Evolutionary conservation across 495 filamentous ascomycete species (phyloP), one percentile per base, ranked within the genome.

Genomic region (Darksidea phi): DNA sequence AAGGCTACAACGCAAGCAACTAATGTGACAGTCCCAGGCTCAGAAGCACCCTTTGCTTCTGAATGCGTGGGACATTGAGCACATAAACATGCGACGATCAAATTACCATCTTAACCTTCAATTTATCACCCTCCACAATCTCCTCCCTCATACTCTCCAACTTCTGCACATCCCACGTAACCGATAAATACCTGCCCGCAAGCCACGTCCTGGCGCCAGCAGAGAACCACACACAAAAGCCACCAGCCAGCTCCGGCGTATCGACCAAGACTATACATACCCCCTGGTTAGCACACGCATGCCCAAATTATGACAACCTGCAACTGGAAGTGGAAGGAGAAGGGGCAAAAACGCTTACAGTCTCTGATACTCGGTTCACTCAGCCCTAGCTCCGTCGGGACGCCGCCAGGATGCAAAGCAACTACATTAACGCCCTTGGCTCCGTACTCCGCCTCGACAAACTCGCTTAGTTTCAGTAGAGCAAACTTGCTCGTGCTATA

Each of bases 401-500:
- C 67, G 43, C 74, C 75, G 4, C 80, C 80, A 0, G 82, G 81
- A 67, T 85, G 80, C 24, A 85, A 60, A 10, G 64, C 43, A 62
- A 75, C 79, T 0, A 76, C 73, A 20, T 81, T 20, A 6, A 84
- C 24, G 1, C 80, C 81, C 54, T 80, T 56, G 6, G 73, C 63
- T 8, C 65, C 70, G 62, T 84, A 81, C 38, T 81, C 79, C 6
- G 56, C 65, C 1, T 51, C 54, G 7, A 77, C 63, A 53, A 76
- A 79, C 54, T 84, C 80, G 6, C 73, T 76, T 43, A 82, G 73
- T 20, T 78, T 71, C 15, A 80, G n/a, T 5, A 81, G 46, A 6
- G 80, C 82, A 7, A 80, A 54, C 65, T 86, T 84, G 5, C 70
- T 73, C 8, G 61, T 70, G 56, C 77, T 71, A 50, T 83, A 84